phyloP scores from a whole-genome alignment of 495 filamentous ascomycete species.

The Talaromyces adpressus region DNA sequence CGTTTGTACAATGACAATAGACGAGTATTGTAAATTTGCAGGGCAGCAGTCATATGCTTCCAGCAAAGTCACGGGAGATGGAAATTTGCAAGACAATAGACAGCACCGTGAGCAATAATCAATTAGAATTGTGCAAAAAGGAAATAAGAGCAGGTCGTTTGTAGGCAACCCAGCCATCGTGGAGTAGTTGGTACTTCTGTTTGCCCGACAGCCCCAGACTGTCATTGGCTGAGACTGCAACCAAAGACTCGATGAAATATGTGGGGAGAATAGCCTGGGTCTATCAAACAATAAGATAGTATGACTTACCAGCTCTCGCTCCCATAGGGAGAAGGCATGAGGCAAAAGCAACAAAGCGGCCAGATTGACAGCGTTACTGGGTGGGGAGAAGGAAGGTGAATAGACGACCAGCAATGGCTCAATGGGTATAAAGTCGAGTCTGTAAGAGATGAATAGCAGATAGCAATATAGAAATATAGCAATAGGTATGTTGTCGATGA shows the following conservation, averaged over 20 bases:
- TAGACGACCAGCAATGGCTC: background rate
- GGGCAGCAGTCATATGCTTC: background rate
- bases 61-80: background rate
- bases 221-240: background rate
- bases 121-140: background rate
- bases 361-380: slow-evolving; percentile 2
- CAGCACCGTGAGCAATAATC: background rate
- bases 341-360: slow-evolving; percentile 7
- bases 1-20: background rate
- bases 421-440: background rate
- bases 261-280: background rate
- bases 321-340: slow-evolving; percentile 10
- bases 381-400: background rate
- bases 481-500: no score
- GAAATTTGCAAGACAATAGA: background rate
- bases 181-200: background rate
- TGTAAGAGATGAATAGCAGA: slow-evolving; percentile 1
- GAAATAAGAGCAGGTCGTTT: background rate
- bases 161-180: background rate
- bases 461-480: background rate
- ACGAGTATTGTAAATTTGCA: background rate
- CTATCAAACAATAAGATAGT: background rate
- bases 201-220: background rate
- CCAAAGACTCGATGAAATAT: background rate
- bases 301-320: slow-evolving; percentile 7